These are phyloP conservation scores for Saccharata proteae DNA, from an alignment of 2,329 filamentous ascomycete genomes.

Conservation along the genomic window DNA sequence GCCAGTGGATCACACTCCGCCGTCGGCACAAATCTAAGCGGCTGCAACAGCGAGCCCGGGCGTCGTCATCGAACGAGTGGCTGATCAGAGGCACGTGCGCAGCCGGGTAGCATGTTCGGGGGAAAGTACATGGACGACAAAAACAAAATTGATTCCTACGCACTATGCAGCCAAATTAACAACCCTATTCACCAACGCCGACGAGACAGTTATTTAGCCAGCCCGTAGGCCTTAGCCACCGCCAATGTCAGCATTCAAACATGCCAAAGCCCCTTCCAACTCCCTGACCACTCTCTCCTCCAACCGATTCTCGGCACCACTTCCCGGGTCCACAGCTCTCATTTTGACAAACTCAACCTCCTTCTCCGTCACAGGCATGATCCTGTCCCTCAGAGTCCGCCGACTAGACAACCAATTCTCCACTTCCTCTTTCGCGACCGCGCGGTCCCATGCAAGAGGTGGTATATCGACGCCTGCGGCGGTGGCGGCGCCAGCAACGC, in stretches of 20 bases:
- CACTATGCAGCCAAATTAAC: too few species aligned
- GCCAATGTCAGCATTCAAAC: slow-evolving; percentile 24
- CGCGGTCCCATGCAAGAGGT: slow-evolving; percentile 62
- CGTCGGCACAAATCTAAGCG: too few species aligned
- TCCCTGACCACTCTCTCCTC: slow-evolving; percentile 59
- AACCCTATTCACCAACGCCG: background rate
- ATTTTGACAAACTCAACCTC: slow-evolving; percentile 51
- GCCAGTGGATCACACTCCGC: too few species aligned
- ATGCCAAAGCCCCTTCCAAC: slow-evolving; percentile 22
- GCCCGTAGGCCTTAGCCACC: slow-evolving; percentile 2
- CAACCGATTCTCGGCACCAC: slow-evolving; percentile 48
- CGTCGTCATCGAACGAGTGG: too few species aligned
- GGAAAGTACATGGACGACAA: too few species aligned
- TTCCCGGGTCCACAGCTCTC: slow-evolving; percentile 26
- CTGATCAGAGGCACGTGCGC: too few species aligned
- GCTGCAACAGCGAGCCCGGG: too few species aligned
- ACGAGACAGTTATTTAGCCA: background rate
- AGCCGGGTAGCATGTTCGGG: too few species aligned
- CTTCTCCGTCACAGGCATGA: slow-evolving; percentile 60
- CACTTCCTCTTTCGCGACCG: slow-evolving; percentile 63
- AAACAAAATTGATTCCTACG: too few species aligned
- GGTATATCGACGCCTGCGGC: slow-evolving; percentile 47
- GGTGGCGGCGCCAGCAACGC: slow-evolving; percentile 49
- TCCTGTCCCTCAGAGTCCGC: slow-evolving; percentile 56
- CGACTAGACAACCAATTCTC: slow-evolving; percentile 67